phyloP scores from a whole-genome alignment of 352 stramenopile species.

The Phytophthora melonis region DNA sequence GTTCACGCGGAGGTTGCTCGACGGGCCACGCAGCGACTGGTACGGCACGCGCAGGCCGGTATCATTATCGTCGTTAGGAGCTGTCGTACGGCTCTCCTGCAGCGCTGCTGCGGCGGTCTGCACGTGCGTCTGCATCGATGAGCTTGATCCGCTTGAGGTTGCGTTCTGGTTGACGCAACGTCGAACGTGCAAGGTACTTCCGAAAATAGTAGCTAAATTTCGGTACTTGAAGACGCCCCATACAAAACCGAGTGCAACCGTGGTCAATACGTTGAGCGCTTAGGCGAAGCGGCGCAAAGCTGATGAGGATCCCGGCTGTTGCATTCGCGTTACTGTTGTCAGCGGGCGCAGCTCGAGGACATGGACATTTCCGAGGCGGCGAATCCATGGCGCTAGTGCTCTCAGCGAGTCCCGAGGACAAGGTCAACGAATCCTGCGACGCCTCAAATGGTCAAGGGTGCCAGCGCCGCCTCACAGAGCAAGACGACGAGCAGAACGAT shows the following conservation, averaged over 20 bases:
- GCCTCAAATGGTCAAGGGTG: slow-evolving; percentile 24
- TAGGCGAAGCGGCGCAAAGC: slow-evolving; percentile 9
- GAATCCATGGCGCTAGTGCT: slow-evolving; percentile 34
- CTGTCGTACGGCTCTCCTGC: slow-evolving; percentile 31
- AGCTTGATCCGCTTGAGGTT: slow-evolving; percentile 21
- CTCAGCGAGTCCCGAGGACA: slow-evolving; percentile 13
- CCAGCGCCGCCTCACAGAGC: slow-evolving; percentile 14
- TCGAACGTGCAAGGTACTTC: neutral
- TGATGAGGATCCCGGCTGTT: neutral
- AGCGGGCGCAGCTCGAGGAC: neutral
- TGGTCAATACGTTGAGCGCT: neutral
- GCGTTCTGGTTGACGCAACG: slow-evolving; percentile 37
- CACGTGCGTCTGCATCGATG: slow-evolving; percentile 43
- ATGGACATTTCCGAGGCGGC: slow-evolving; percentile 16
- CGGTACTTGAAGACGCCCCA: neutral
- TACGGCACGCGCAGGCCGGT: slow-evolving; percentile 48
- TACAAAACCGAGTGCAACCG: neutral
- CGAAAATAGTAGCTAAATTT: neutral
- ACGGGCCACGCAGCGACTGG: slow-evolving; percentile 49
- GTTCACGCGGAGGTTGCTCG: slow-evolving; percentile 73
- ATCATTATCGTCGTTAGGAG: neutral
- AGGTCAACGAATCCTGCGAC: slow-evolving; percentile 22
- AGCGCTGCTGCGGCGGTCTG: slow-evolving; percentile 48
- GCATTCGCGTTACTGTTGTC: slow-evolving; percentile 3
- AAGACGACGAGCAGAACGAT: slow-evolving; percentile 8